Base-by-base conservation (phyloP, 208 protist species). In the Crithidia brevicula region DNA sequence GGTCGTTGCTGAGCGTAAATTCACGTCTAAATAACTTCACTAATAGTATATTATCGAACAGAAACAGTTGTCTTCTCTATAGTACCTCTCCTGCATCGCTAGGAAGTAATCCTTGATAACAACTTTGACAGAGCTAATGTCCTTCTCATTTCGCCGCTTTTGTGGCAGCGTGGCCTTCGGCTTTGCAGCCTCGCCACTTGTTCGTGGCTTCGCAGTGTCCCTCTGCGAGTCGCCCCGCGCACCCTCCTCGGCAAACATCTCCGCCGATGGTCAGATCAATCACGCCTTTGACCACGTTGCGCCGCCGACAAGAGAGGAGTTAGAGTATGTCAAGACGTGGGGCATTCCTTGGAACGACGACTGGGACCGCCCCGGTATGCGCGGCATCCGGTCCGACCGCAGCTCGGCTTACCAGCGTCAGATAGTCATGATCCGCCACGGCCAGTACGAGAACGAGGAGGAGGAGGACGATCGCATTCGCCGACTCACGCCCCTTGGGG, bases 401-500 rank as follows among this genome's bases (percentile, higher is more conserved):
- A 43, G 47, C 46, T 5, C 77, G 1, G 59, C 36, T 20, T 22
- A 69, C 38, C 64, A 70, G 33, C 82, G 86, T 0, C 86, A 89
- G 63, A 77, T 96, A 33, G 54, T 96, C 27, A 72, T 96, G 42
- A 83, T 96, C 25, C 83, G 91, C 18, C 91, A 93, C 71, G 91
- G 91, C 7, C 88, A 96, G 69, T 96, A 96, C 77, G 56, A 81
- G 23, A 91, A 91, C 40, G 77, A 85, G 43, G 52, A 42, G 18
- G 9, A 16, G 4, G 13, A 76, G 20, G 79, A 85, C 59, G 82
- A 91, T 63, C 49, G 8, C 6, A 62, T 79, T 7, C 77, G 76
- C 16, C 47, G 51, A 0, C 76, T 95, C 7, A 93, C 84, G 1
- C 22, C 59, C 40, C 74, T 93, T 0, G 90, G 90, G 1, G 60